Evolutionary conservation across 2,329 filamentous ascomycete species (phyloP), one percentile per base, ranked within the genome.

Genomic region (Trichoderma sp.): DNA sequence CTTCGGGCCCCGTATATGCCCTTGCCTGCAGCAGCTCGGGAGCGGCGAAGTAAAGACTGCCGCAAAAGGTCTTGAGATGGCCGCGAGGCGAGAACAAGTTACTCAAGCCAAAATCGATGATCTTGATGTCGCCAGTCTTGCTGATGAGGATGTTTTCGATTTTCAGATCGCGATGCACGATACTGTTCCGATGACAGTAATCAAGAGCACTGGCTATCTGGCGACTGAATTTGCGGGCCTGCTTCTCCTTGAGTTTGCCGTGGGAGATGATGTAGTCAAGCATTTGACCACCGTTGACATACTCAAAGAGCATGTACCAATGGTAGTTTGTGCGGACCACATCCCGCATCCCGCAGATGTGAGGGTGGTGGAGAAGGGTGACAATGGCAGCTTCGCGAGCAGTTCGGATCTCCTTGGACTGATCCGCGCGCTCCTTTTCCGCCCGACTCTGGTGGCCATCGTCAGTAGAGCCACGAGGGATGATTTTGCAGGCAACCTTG

Each of bases 291-390:
- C 96, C 96, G 79, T 99, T 98, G 82, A 99, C 96, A 81, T 96
- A 98, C 84, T 99, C 96, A 79, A 97, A 99, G 66, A 99, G 90
- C 96, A 99, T 99, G 83, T 99, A 99, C 96, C 96, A 99, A 82
- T 99, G 96, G 80, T 98, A 96, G 78, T 96, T 95, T 65, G 96
- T 98, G 71, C 95, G 92, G 71, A 98, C 92, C 30, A 98, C 94
- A 83, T 99, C 96, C 75, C 94, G 91, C 88, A 99, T 93, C 72
- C 93, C 94, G 80, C 96, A 98, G 72, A 99, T 97, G 79, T 97
- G 97, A 15, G 95, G 96, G 78, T 98, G 96, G 78, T 94, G 94
- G 71, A 98, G 88, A 62, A 99, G 89, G 30, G 93, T 97, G 74
- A 98, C 95, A 78, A 99, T 98, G 76, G 96, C 96, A 55, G 96